Evolutionary conservation across 2,329 filamentous ascomycete species (phyloP).

Genomic region (Xylariaceae sp.): DNA sequence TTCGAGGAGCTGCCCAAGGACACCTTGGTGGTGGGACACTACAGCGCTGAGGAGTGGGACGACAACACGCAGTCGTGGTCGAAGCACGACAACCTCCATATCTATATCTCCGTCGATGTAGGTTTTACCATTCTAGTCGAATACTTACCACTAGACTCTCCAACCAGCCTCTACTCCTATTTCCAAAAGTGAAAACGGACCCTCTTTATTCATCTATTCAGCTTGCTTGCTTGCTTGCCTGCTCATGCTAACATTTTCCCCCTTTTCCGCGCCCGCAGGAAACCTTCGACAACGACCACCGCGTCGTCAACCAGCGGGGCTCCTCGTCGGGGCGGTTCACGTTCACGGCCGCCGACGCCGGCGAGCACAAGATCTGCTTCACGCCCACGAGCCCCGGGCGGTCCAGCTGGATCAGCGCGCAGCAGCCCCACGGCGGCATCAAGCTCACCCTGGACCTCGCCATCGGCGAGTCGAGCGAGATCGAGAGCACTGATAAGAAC

Average conservation of each 20-base stretch:
- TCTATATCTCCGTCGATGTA: slow-evolving; percentile 90
- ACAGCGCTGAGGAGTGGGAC: slow-evolving; percentile 83
- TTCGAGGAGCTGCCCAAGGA: slow-evolving; percentile 98
- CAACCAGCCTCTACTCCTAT: not conserved
- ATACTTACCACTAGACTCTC: not conserved
- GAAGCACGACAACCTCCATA: slow-evolving; percentile 73
- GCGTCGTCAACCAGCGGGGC: slow-evolving; percentile 86
- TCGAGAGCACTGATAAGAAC: slow-evolving; percentile 90
- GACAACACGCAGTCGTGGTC: slow-evolving; percentile 68
- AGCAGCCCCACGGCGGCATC: slow-evolving; percentile 72
- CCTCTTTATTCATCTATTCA: too few species aligned
- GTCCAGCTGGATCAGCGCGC: slow-evolving; percentile 71
- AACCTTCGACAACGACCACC: slow-evolving; percentile 96
- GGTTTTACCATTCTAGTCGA: slow-evolving; percentile 30
- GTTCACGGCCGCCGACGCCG: slow-evolving; percentile 91
- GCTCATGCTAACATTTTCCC: slow-evolving; percentile 8
- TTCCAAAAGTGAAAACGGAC: too few species aligned
- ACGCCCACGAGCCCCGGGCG: slow-evolving; percentile 73
- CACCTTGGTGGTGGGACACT: slow-evolving; percentile 93
- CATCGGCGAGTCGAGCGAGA: slow-evolving; percentile 91
- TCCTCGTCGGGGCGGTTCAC: slow-evolving; percentile 81
- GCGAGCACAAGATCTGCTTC: slow-evolving; percentile 95
- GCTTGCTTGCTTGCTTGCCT: too few species aligned
- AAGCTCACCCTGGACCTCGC: slow-evolving; percentile 86
- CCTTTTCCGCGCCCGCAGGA: slow-evolving; percentile 57